A percentile compares a stretch with the other conserved stretches of the same genome.
Evolutionary conservation across 495 filamentous ascomycete species (phyloP).

Genomic region (Neurospora sp.): DNA sequence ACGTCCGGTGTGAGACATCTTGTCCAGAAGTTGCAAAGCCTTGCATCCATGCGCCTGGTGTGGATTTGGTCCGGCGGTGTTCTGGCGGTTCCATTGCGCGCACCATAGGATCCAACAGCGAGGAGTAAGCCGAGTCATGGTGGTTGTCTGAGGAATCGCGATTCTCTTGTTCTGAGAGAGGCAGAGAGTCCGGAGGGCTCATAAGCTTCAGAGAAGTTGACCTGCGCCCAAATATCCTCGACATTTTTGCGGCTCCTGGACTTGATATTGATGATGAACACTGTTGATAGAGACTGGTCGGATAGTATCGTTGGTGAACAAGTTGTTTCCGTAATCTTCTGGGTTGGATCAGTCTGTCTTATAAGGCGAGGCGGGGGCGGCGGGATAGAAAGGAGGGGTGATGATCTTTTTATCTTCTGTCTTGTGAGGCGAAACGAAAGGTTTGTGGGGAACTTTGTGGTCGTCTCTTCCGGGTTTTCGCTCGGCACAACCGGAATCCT

Average conservation of each 20-base stretch:
- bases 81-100: not conserved
- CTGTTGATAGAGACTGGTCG: not conserved
- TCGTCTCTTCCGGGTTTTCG: not conserved
- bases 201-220: not conserved
- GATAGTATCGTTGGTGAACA: not conserved
- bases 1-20: conserved; percentile 3
- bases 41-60: not conserved
- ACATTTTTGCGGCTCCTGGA: not conserved
- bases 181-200: not conserved
- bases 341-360: not conserved
- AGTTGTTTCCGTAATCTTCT: not conserved
- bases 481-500: not conserved
- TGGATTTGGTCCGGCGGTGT: conserved; percentile 3
- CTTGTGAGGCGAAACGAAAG: not conserved
- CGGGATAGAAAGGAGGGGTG: not conserved
- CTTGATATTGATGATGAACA: not conserved
- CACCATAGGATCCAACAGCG: conserved; percentile 14
- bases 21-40: not conserved
- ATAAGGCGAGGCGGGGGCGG: not conserved
- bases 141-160: not conserved
- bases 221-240: not conserved
- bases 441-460: not conserved
- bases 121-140: conserved; percentile 16
- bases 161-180: not conserved
- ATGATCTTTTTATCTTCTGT: not conserved